Percentiles rank a stretch among this genome's conserved stretches.
Conservation (phyloP, 2,329 filamentous ascomycete species). For the Sclerotinia borealis region DNA sequence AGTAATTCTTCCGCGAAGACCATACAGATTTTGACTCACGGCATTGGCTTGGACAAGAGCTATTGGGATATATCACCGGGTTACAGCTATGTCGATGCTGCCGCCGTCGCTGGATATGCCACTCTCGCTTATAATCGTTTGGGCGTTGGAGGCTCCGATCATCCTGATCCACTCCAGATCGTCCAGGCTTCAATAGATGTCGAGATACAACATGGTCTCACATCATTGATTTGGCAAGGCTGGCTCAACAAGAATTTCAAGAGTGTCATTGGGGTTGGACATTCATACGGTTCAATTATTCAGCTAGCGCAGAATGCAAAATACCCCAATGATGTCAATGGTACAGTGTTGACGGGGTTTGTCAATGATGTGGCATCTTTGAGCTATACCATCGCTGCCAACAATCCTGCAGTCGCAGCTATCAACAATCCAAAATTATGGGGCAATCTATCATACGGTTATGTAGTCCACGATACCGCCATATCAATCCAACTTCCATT, state of each 20-base stretch:
- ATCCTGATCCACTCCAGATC: neutral
- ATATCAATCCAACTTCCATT: neutral
- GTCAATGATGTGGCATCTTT: neutral
- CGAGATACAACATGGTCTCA: neutral
- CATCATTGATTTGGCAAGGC: neutral
- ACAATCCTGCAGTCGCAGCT: neutral
- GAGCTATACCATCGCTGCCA: neutral
- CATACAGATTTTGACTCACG: constrained; percentile 11
- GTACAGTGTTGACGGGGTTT: neutral
- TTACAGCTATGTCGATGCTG: constrained; percentile 54
- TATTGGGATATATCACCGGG: constrained; percentile 14
- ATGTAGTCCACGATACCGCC: neutral
- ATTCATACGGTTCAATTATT: neutral
- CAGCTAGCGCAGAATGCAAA: neutral
- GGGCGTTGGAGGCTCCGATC: neutral
- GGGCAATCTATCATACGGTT: neutral
- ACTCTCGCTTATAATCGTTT: constrained; percentile 18
- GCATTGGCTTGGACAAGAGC: constrained; percentile 5
- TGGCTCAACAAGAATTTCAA: neutral
- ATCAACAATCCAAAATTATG: neutral
- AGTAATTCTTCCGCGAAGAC: neutral
- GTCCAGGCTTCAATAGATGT: neutral
- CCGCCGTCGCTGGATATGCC: constrained; percentile 36
- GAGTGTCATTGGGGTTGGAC: neutral
- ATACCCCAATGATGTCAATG: neutral